These are phyloP conservation scores for Scheffersomyces illinoinensis DNA, from an alignment of 1,139 yeast species.

Conservation along the genomic window DNA sequence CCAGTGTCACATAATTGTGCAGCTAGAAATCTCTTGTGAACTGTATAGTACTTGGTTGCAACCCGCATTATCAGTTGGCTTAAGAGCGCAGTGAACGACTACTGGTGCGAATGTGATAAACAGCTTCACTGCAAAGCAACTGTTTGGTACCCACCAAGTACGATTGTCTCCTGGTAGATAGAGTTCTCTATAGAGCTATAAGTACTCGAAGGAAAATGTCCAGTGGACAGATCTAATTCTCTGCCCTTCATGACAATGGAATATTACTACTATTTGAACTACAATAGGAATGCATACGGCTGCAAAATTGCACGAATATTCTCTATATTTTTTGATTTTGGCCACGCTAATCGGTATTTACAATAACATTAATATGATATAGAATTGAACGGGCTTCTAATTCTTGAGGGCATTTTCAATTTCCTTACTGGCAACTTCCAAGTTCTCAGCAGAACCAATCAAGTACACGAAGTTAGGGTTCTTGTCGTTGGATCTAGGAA, in stretches of 20 bases:
- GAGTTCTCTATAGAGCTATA: too few species aligned
- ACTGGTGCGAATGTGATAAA: neutral
- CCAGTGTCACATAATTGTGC: neutral
- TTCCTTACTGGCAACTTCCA: constrained; percentile 27
- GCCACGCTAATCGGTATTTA: neutral
- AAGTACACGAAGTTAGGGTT: constrained; percentile 39
- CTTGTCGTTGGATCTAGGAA: constrained; percentile 62
- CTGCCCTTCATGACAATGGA: too few species aligned
- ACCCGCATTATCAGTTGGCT: neutral
- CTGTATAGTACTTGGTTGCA: neutral
- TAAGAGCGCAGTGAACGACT: neutral
- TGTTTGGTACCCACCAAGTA: too few species aligned
- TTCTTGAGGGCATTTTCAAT: constrained; percentile 19
- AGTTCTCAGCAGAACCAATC: constrained; percentile 34
- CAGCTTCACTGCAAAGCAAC: neutral
- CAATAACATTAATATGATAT: neutral
- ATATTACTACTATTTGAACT: too few species aligned
- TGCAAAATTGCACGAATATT: neutral
- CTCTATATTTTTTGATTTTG: neutral
- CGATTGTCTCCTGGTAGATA: too few species aligned
- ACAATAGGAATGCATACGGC: too few species aligned
- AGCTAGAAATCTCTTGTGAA: neutral
- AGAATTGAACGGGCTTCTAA: neutral
- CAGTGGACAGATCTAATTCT: too few species aligned
- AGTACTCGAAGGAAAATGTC: too few species aligned